Percentiles rank a stretch among this genome's conserved stretches.
Conservation (phyloP, 1,139 yeast species). For the Kurtzmaniella natalensis region DNA sequence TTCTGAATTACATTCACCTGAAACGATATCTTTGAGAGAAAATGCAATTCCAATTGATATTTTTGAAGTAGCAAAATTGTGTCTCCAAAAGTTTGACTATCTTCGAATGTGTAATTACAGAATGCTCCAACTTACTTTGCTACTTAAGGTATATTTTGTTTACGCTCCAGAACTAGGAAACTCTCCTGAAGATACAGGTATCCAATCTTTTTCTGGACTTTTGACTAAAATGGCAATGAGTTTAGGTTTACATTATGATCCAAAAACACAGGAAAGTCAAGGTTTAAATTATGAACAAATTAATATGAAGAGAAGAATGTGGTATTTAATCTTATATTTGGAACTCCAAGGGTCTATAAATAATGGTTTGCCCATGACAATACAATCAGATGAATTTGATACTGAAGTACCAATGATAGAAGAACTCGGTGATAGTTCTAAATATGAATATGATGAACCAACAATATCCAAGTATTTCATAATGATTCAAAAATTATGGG, state of each 20-base stretch:
- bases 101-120: constrained; percentile 21
- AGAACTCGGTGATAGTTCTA: neutral
- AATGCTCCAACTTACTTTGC: constrained; percentile 29
- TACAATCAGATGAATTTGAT: neutral
- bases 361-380: neutral
- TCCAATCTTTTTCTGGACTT: constrained; percentile 38
- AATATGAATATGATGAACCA: neutral
- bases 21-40: constrained; percentile 20
- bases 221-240: constrained; percentile 42
- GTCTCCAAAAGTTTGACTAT: constrained; percentile 24
- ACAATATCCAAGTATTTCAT: neutral
- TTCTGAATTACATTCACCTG: constrained; percentile 13
- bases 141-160: constrained; percentile 41
- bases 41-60: constrained; percentile 25
- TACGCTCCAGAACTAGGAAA: constrained; percentile 51
- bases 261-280: constrained; percentile 22
- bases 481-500: neutral
- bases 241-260: constrained; percentile 47
- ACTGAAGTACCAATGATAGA: neutral
- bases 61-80: constrained; percentile 25
- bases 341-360: neutral
- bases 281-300: constrained; percentile 22
- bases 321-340: constrained; percentile 31
- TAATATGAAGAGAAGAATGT: constrained; percentile 46
- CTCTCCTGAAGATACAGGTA: constrained; percentile 40